These are phyloP conservation scores for Flagelloscypha sp. DNA, from an alignment of 768 basidiomycete genomes.

Conservation along the genomic window DNA sequence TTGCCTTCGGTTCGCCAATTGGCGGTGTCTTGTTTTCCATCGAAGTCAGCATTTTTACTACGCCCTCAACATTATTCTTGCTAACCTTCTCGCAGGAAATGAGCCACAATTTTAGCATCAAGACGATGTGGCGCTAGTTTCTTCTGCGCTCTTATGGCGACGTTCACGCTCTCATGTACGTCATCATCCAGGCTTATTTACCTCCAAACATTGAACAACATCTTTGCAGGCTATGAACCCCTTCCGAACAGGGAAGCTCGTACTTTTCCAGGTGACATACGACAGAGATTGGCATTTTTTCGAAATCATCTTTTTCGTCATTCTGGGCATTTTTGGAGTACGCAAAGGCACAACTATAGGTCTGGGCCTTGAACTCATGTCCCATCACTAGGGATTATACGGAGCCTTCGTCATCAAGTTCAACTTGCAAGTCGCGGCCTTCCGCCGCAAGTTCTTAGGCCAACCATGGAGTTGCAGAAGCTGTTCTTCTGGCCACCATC, in stretches of 20 bases:
- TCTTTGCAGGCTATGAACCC: constrained; percentile 85
- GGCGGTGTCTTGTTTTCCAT: constrained; percentile 97
- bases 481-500: constrained; percentile 74
- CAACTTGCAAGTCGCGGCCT: constrained; percentile 90
- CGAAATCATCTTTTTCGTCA: constrained; percentile 92
- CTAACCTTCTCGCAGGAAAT: constrained; percentile 65
- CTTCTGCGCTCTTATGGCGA: constrained; percentile 94
- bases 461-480: constrained; percentile 81
- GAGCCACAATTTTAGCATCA: constrained; percentile 94
- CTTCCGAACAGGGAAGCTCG: constrained; percentile 94
- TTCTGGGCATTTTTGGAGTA: constrained; percentile 94
- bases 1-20: constrained; percentile 97
- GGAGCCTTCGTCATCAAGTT: constrained; percentile 97
- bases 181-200: constrained; percentile 15
- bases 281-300: constrained; percentile 99
- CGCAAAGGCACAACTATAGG: constrained; percentile 15
- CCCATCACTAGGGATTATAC: constrained; percentile 70
- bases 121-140: constrained; percentile 99
- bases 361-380: constrained; percentile 1
- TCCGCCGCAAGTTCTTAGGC: constrained; percentile 86
- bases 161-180: constrained; percentile 89
- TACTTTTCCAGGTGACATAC: constrained; percentile 96
- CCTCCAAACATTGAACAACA: constrained; percentile 3
- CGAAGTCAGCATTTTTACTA: constrained; percentile 50
- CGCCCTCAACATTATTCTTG: not conserved